Percentiles rank a stretch among this genome's conserved stretches.
These are phyloP conservation scores for Amaranthus tricolor DNA, from an alignment of 179 eudicot species.

Conservation along the genomic window DNA sequence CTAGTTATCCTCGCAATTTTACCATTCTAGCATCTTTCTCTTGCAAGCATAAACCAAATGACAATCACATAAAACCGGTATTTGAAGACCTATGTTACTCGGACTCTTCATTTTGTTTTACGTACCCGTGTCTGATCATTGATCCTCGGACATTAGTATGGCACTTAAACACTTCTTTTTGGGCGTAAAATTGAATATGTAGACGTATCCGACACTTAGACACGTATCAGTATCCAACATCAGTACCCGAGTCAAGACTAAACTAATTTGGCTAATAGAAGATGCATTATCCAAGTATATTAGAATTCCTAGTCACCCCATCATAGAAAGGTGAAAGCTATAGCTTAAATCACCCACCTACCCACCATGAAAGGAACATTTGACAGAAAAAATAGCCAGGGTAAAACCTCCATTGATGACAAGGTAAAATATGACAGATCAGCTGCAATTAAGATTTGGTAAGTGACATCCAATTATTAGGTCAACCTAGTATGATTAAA, in stretches of 20 bases:
- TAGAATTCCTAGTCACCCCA: neutral
- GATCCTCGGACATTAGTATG: no score
- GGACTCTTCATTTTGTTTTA: no score
- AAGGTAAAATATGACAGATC: neutral
- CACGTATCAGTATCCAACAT: no score
- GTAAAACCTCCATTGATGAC: neutral
- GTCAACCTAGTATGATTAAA: slow-evolving; percentile 4
- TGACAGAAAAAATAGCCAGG: neutral
- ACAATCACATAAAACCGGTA: slow-evolving; percentile 2
- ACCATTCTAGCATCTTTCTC: neutral
- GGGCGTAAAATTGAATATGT: no score
- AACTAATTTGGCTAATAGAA: neutral
- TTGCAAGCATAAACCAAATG: neutral
- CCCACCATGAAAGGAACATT: slow-evolving; percentile 11
- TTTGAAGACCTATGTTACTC: no score
- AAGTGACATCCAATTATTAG: neutral
- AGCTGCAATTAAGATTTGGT: neutral
- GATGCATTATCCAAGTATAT: neutral
- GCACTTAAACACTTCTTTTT: no score
- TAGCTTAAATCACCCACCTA: neutral
- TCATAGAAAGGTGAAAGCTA: neutral
- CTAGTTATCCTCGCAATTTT: no score
- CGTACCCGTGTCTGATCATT: no score
- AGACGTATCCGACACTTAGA: no score
- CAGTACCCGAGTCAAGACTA: neutral